Conservation (phyloP, 257 asterid species). For the Solanum raphanifolium region DNA sequence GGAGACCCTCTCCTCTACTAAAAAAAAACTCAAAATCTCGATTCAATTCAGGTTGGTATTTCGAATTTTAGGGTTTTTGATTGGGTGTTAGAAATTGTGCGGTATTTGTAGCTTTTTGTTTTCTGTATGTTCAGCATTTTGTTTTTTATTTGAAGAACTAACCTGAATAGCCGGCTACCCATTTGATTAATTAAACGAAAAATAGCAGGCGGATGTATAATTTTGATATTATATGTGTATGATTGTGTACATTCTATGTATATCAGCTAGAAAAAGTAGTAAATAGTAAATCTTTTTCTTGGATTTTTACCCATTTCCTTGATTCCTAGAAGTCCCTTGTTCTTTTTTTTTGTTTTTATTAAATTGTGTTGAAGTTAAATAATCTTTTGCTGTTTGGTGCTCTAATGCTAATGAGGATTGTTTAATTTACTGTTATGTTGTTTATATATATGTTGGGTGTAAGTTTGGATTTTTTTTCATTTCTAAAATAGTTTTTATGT, state of each 20-base stretch:
- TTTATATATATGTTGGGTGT: neutral
- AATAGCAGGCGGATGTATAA: neutral
- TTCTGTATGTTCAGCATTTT: neutral
- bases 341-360: neutral
- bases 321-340: neutral
- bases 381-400: neutral
- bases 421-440: neutral
- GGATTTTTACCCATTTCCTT: neutral
- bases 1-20: neutral
- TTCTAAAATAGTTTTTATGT: neutral
- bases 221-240: neutral
- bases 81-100: neutral
- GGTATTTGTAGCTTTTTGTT: neutral
- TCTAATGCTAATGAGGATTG: neutral
- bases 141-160: neutral
- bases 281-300: neutral
- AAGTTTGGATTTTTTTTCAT: neutral
- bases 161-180: neutral
- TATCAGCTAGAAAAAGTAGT: neutral
- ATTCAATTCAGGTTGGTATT: conserved; percentile 1
- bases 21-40: neutral
- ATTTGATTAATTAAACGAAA: neutral
- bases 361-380: neutral
- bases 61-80: neutral
- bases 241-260: neutral